A percentile compares a stretch with the other conserved stretches of the same genome.
Conservation (phyloP, 352 stramenopile genomes). For the Plasmopara halstedii region DNA sequence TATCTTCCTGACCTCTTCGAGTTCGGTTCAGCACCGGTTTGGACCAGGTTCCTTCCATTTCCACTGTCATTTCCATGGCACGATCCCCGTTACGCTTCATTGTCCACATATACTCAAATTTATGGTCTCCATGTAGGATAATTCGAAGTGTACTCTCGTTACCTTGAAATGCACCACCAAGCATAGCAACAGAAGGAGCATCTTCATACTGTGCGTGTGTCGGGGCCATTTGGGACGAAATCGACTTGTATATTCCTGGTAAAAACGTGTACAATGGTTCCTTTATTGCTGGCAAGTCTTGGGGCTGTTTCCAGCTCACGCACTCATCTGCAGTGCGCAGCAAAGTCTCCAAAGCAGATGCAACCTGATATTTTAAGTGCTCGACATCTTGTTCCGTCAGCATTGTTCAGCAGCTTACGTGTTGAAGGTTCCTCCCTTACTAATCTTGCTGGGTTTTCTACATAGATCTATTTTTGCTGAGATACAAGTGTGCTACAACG, state of each 20-base stretch:
- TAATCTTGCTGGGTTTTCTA: background rate
- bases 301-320: conserved; percentile 47
- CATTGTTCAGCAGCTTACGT: conserved; percentile 2
- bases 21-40: conserved; percentile 77
- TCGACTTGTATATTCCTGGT: conserved; percentile 43
- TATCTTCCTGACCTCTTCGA: conserved; percentile 57
- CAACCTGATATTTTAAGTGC: conserved; percentile 47
- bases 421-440: background rate
- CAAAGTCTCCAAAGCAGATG: conserved; percentile 49
- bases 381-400: conserved; percentile 27
- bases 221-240: background rate
- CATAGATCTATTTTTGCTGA: background rate
- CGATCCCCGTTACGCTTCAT: conserved; percentile 41
- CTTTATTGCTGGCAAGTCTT: background rate
- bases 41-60: conserved; percentile 55
- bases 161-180: conserved; percentile 4
- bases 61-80: conserved; percentile 64
- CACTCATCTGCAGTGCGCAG: conserved; percentile 47
- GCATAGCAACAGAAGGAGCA: background rate
- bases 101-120: conserved; percentile 73
- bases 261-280: conserved; percentile 42
- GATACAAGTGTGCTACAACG: conserved; percentile 1
- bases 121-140: conserved; percentile 70
- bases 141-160: conserved; percentile 34
- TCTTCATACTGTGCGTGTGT: conserved; percentile 11